Percentiles rank a stretch among this genome's conserved stretches.
Evolutionary conservation across 2,329 filamentous ascomycete genomes (phyloP).

Genomic region (Colletotrichum melonis): DNA sequence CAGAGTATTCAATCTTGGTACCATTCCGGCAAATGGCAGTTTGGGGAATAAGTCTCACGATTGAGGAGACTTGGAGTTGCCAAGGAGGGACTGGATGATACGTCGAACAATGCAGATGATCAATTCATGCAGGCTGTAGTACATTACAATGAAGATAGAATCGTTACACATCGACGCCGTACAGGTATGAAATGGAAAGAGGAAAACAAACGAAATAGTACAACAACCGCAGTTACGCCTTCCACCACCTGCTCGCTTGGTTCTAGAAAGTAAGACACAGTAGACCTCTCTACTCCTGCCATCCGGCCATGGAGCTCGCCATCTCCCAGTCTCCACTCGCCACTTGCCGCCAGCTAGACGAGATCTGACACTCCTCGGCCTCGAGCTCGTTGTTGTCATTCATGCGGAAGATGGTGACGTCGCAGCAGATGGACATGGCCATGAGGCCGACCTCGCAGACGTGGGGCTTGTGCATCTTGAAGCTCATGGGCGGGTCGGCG

Average conservation of each 20-base stretch:
- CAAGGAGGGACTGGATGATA: background rate
- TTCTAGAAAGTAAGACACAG: background rate
- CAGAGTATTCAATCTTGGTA: background rate
- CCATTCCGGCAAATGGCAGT: background rate
- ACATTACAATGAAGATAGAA: slow-evolving; percentile 9
- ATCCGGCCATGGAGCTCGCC: slow-evolving; percentile 34
- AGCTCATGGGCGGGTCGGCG: slow-evolving; percentile 44
- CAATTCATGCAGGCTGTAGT: slow-evolving; percentile 14
- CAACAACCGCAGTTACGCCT: background rate
- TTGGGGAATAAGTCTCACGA: background rate
- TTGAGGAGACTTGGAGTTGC: too few relatives aligned
- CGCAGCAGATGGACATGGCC: slow-evolving; percentile 49
- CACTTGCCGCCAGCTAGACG: slow-evolving; percentile 48
- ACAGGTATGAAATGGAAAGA: background rate
- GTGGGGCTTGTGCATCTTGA: slow-evolving; percentile 45
- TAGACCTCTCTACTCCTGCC: slow-evolving; percentile 20
- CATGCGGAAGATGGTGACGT: slow-evolving; percentile 43
- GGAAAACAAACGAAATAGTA: background rate
- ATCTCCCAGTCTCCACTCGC: slow-evolving; percentile 49
- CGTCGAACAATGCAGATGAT: background rate
- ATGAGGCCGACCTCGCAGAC: slow-evolving; percentile 53
- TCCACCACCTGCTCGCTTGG: background rate
- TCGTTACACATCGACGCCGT: slow-evolving; percentile 6
- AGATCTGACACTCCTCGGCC: slow-evolving; percentile 44
- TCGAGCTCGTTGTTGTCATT: slow-evolving; percentile 39